Conservation (phyloP, 1,284 basidiomycete genomes). For the Anthracocystis walkeri region DNA sequence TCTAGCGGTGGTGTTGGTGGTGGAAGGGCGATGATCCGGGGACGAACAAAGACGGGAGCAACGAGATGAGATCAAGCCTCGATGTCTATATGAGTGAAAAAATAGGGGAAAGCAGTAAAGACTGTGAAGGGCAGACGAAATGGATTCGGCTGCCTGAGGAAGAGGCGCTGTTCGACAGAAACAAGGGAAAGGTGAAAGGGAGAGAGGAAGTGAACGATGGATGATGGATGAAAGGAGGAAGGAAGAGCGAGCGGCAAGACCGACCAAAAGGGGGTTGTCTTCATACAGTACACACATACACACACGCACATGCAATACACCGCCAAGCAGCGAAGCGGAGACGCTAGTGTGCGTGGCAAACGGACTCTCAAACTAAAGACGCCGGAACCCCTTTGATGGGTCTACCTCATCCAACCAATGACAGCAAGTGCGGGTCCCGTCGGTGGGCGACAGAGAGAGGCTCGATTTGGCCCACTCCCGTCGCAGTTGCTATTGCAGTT, state of each 20-base stretch:
- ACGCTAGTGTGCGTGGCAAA: background rate
- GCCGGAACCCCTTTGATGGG: slow-evolving; percentile 34
- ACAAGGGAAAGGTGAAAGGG: slow-evolving; percentile 1
- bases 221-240: slow-evolving; percentile 9
- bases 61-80: background rate
- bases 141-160: slow-evolving; percentile 13
- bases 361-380: slow-evolving; percentile 14
- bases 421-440: slow-evolving; percentile 2
- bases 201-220: background rate
- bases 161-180: slow-evolving; percentile 2
- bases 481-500: background rate
- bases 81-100: slow-evolving; percentile 13
- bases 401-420: background rate
- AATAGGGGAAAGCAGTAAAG: slow-evolving; percentile 30
- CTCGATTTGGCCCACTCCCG: background rate
- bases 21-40: background rate
- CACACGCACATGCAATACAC: background rate
- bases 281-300: background rate
- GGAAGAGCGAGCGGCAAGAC: background rate
- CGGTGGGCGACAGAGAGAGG: background rate
- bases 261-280: background rate
- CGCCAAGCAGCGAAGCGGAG: background rate
- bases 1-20: slow-evolving; percentile 1
- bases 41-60: background rate
- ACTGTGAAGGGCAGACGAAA: slow-evolving; percentile 31